Base-by-base conservation (phyloP, 208 protist genomes). In the Endotrypanum monterogeii region DNA sequence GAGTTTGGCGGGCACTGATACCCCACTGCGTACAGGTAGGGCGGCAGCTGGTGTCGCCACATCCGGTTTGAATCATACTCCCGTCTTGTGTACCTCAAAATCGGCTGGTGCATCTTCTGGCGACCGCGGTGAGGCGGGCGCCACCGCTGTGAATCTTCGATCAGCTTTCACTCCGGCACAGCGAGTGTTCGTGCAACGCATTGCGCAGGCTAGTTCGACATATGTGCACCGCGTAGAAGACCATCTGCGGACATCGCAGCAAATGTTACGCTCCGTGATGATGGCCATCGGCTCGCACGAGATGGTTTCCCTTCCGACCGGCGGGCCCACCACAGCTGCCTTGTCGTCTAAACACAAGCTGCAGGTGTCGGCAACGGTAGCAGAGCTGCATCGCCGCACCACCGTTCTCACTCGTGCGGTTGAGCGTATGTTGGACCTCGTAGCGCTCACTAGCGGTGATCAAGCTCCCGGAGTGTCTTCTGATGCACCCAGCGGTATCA, bases 381-480 rank as follows among this genome's bases (percentile, higher is more conserved):
- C 80, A 12, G 82, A 89, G 73, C 74, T 93, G 78, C 89, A 93
- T 39, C 77, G 81, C 14, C 89, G 84, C 51, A 87, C 82, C 39
- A 79, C 78, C 1, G 71, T 77, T 2, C 67, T 85, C 30, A 89
- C 83, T 1, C 74, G 80, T 23, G 78, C 85, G 46, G 69, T 87
- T 50, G 62, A 77, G 51, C 80, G 85, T 23, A 76, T 87, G 37
- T 30, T 80, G 39, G 83, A 90, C 37, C 60, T 60, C 25, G 62
- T 80, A n/a, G 44, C 62, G 50, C 28, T 23, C 1, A 46, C 58
- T 30, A 44, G 41, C 35, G 50, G 61, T 51, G 62, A 9, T 41
- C n/a, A 28, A 63, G 30, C 48, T 46, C 20, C 35, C 39, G 58
- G 35, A 41, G 28, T 46, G 58, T 37, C 20, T 25, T 65, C 61